phyloP scores from a whole-genome alignment of 1,139 yeast genomes.

The Magnusiomyces tetraspermus region DNA sequence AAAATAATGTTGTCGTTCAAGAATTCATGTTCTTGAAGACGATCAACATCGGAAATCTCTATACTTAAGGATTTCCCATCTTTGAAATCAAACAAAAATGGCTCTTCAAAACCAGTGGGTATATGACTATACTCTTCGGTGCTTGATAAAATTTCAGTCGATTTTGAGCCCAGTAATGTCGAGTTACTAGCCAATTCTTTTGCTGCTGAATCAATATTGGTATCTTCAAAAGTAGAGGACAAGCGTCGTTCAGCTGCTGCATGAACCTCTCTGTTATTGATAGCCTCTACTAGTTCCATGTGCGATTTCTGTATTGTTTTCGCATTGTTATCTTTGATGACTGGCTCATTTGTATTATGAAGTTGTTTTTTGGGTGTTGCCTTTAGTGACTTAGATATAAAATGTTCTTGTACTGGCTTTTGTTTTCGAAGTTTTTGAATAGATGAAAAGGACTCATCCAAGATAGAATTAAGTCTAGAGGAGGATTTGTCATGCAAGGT shows the following conservation, averaged over 20 bases:
- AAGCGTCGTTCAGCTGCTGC: background rate
- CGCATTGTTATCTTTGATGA: background rate
- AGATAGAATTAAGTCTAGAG: too few relatives aligned
- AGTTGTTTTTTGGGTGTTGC: background rate
- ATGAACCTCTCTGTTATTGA: too few relatives aligned
- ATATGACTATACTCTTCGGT: background rate
- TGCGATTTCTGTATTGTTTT: background rate
- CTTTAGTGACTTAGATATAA: background rate
- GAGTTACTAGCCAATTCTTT: too few relatives aligned
- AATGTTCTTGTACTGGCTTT: background rate
- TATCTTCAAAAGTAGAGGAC: background rate
- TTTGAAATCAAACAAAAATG: constrained; percentile 25
- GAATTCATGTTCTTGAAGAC: constrained; percentile 24
- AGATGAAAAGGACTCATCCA: too few relatives aligned
- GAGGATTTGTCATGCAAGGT: too few relatives aligned
- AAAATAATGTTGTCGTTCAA: constrained; percentile 37
- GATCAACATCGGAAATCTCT: constrained; percentile 31
- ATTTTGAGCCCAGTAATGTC: background rate
- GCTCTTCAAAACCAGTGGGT: constrained; percentile 20
- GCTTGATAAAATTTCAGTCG: background rate
- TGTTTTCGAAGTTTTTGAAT: too few relatives aligned
- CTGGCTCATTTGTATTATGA: background rate
- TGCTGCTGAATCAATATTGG: background rate
- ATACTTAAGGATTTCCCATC: constrained; percentile 24
- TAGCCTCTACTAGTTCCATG: background rate